Base-by-base conservation (phyloP, 345 rosid genomes). In the Pugionium dolabratum region DNA sequence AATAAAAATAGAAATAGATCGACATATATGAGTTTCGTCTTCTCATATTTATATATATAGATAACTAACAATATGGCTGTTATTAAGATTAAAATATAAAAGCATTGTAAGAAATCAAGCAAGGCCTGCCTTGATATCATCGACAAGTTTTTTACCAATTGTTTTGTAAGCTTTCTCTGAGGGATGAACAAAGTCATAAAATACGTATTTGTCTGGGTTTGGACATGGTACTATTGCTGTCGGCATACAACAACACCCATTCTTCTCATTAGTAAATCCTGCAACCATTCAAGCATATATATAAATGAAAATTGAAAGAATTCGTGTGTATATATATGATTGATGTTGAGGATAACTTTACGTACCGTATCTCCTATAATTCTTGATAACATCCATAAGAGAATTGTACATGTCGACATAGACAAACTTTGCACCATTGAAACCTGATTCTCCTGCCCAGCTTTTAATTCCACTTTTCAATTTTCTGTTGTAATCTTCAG, bases 151-250 rank as follows among this genome's bases (percentile, higher is more conserved):
- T 48, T 54, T 31, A 4, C 69, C 3, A 50, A 57, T 71, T 18
- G 60, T 76, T 56, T 57, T 78, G 73, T 85, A 85, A 4, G 89
- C 81, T 66, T 57, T 74, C 70, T 88, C 91, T 0, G 91, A 75
- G 7, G 95, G 95, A 76, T 88, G 95, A 50, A 54, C 85, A 72
- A 85, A 83, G 72, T 87, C 90, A 76, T 82, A 87, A 54, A 85
- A 87, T 26, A 87, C 71, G 45, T 83, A 79, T 29, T 37, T 69
- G 0, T 84, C 76, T 3, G 47, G 78, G 53, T 79, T 61, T 0
- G 54, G 3, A 61, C 95, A 88, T 46, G 74, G 78, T 40, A 62
- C 0, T 6, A 67, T 9, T 4, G 69, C 57, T 34, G 65, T 39
- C 4, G 10, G 4, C 78, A 62, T 62, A 68, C 77, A 73, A 53